A percentile compares a stretch with the other conserved stretches of the same genome.
Conservation (phyloP, 2,329 filamentous ascomycete genomes). For the Tetracladium maxilliforme region DNA sequence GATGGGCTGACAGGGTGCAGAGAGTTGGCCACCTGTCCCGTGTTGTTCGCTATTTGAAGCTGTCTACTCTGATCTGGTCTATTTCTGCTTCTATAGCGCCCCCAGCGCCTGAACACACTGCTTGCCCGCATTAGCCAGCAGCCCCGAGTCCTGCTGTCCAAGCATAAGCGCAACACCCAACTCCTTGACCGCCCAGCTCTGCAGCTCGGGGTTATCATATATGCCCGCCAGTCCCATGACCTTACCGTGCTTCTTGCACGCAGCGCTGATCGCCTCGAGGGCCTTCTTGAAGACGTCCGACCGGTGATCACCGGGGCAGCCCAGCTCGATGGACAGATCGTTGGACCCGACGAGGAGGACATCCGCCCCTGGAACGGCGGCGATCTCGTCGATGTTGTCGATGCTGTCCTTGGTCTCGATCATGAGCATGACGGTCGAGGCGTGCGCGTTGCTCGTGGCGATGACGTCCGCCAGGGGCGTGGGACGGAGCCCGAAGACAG, state of each 20-base stretch:
- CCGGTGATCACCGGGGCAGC: conserved; percentile 9
- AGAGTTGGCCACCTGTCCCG: too few relatives aligned
- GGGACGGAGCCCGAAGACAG: conserved; percentile 8
- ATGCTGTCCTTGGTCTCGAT: conserved; percentile 9
- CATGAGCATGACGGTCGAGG: conserved; percentile 9
- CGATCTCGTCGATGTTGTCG: conserved; percentile 13
- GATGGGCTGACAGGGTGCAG: too few relatives aligned
- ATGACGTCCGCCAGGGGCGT: conserved; percentile 4
- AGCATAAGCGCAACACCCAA: too few relatives aligned
- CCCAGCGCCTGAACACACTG: too few relatives aligned
- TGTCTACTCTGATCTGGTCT: too few relatives aligned
- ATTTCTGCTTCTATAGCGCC: too few relatives aligned
- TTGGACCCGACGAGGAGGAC: conserved; percentile 16
- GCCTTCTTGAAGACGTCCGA: conserved; percentile 6
- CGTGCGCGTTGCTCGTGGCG: conserved; percentile 2
- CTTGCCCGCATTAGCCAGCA: too few relatives aligned
- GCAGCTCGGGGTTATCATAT: conserved; percentile 19
- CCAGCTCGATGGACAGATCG: conserved; percentile 13
- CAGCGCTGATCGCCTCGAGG: conserved; percentile 6
- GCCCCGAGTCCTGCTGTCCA: too few relatives aligned
- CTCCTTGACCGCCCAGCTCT: too few relatives aligned
- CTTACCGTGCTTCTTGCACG: conserved; percentile 9
- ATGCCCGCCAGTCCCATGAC: conserved; percentile 12
- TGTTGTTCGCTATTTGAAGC: too few relatives aligned
- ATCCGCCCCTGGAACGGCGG: conserved; percentile 14